Evolutionary conservation across 345 rosid genomes (phyloP).

Genomic region (Conringia planisiliqua): DNA sequence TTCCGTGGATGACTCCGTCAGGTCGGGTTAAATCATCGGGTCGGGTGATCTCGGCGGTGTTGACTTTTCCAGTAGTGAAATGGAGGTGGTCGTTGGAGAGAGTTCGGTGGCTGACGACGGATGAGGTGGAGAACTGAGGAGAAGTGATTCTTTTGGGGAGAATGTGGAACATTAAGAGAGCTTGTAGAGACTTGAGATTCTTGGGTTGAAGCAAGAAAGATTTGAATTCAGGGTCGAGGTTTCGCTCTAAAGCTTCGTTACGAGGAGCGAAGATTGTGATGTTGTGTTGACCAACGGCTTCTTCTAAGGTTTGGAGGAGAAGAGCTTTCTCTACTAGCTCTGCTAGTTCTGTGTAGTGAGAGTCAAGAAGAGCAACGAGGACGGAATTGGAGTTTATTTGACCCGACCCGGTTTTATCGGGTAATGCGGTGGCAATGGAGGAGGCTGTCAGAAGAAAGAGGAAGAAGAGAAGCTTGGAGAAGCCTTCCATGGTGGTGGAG

Average conservation of each 20-base stretch:
- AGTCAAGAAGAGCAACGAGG: constrained; percentile 92
- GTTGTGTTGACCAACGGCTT: constrained; percentile 73
- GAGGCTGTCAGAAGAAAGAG: constrained; percentile 23
- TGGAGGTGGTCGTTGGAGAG: constrained; percentile 41
- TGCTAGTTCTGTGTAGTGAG: constrained; percentile 91
- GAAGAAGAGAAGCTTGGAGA: constrained; percentile 27
- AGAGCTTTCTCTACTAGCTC: constrained; percentile 94
- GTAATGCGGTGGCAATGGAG: constrained; percentile 42
- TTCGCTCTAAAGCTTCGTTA: constrained; percentile 79
- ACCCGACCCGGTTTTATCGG: constrained; percentile 39
- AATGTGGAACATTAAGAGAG: constrained; percentile 77
- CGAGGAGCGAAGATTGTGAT: constrained; percentile 91
- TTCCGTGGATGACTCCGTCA: constrained; percentile 76
- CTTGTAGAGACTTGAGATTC: constrained; percentile 74
- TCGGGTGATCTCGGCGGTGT: constrained; percentile 38
- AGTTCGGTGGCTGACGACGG: constrained; percentile 41
- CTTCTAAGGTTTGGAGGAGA: constrained; percentile 80
- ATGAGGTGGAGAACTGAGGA: constrained; percentile 25
- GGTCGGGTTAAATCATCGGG: constrained; percentile 48
- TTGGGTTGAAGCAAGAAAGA: constrained; percentile 89
- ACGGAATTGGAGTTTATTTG: constrained; percentile 91
- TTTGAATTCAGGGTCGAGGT: constrained; percentile 83
- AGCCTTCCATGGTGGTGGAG: constrained; percentile 55
- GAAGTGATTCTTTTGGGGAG: constrained; percentile 58
- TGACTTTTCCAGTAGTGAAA: constrained; percentile 40